A percentile compares a stretch with the other conserved stretches of the same genome.
These are phyloP conservation scores for Beauveria scarabaeidicola DNA, from an alignment of 2,329 filamentous ascomycete genomes.

Conservation along the genomic window DNA sequence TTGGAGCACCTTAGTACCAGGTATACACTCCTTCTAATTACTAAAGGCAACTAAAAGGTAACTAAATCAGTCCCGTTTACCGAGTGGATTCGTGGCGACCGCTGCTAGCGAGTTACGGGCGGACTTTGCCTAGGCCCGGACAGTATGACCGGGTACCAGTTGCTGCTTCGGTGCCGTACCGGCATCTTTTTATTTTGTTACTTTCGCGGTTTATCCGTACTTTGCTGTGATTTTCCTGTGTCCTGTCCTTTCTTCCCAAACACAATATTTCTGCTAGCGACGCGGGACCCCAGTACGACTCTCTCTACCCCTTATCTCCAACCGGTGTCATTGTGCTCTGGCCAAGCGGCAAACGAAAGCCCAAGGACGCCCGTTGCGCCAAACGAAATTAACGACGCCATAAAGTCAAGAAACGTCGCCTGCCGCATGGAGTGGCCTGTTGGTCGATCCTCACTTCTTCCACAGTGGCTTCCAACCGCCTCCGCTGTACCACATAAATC, in stretches of 20 bases:
- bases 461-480: not conserved
- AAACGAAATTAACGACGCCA: not conserved
- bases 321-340: too few species aligned
- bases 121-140: constrained; percentile 9
- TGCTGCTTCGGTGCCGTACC: constrained; percentile 7
- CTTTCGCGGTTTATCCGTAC: not conserved
- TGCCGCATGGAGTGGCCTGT: not conserved
- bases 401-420: not conserved
- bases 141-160: not conserved
- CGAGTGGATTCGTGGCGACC: constrained; percentile 3
- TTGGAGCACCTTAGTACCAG: too few species aligned
- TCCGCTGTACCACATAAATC: not conserved
- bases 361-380: not conserved
- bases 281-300: not conserved
- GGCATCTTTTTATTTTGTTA: not conserved
- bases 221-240: not conserved
- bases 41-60: not conserved
- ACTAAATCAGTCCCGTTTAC: not conserved
- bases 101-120: not conserved
- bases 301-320: not conserved
- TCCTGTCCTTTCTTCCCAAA: not conserved
- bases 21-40: not conserved
- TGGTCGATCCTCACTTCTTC: not conserved
- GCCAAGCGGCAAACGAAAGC: not conserved
- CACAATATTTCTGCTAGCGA: too few species aligned